These are phyloP conservation scores for Chytriomyces confervae DNA, from an alignment of 192 early-diverging fungal genomes.

Conservation along the genomic window DNA sequence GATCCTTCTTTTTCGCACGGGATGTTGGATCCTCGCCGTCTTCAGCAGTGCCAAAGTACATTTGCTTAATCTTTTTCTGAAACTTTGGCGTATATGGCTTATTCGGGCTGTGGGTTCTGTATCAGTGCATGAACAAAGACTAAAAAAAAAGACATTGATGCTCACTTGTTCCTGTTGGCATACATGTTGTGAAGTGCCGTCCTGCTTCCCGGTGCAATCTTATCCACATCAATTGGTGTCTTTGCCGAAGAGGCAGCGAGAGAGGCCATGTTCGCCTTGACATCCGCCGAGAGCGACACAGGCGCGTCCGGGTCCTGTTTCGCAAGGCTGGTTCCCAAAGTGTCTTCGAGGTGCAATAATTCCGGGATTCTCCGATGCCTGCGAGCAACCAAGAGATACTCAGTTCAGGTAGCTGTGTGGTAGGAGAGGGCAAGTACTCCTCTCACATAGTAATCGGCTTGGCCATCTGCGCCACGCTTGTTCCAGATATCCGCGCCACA, in stretches of 20 bases:
- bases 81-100: slow-evolving; percentile 44
- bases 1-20: too few relatives aligned
- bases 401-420: neutral
- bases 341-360: slow-evolving; percentile 20
- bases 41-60: slow-evolving; percentile 41
- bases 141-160: too few relatives aligned
- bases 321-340: neutral
- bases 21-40: slow-evolving; percentile 14
- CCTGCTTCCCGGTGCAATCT: slow-evolving; percentile 14
- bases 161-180: slow-evolving; percentile 19
- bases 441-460: slow-evolving; percentile 20
- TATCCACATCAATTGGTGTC: slow-evolving; percentile 1
- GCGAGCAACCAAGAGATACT: neutral
- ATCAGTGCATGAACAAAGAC: too few relatives aligned
- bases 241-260: neutral
- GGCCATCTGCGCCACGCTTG: slow-evolving; percentile 36
- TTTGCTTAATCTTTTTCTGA: slow-evolving; percentile 57
- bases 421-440: neutral
- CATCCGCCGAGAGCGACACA: neutral
- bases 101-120: slow-evolving; percentile 28
- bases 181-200: slow-evolving; percentile 15
- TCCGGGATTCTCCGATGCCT: slow-evolving; percentile 45
- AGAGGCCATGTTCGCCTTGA: neutral
- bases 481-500: slow-evolving; percentile 34
- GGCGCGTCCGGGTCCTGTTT: neutral